Percentiles rank a stretch among this genome's conserved stretches.
phyloP scores from a whole-genome alignment of 495 filamentous ascomycete genomes.

The Podospora pseudocomata region DNA sequence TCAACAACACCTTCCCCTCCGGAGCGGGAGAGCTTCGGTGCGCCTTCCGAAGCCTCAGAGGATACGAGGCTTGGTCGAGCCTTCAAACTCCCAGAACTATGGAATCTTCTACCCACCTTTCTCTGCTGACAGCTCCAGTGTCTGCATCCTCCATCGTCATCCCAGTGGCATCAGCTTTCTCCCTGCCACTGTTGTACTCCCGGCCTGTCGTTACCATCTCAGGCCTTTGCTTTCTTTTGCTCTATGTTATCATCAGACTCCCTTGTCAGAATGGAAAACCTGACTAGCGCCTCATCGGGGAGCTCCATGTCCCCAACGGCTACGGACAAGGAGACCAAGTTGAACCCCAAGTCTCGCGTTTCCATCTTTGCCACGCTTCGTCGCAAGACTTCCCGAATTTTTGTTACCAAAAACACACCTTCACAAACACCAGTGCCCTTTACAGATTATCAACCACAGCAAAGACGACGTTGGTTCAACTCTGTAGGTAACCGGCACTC shows the following conservation, averaged over 20 bases:
- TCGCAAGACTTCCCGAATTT: constrained; percentile 5
- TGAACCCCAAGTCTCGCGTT: neutral
- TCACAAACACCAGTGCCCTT: neutral
- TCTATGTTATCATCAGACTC: constrained; percentile 4
- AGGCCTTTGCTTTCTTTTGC: neutral
- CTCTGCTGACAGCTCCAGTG: neutral
- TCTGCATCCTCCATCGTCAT: neutral
- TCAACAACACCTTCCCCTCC: neutral
- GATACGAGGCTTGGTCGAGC: neutral
- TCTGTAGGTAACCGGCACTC: neutral
- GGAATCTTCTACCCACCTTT: neutral
- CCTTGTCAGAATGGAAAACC: neutral
- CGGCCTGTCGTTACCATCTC: constrained; percentile 1
- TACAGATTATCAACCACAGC: neutral
- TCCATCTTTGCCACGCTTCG: constrained; percentile 1
- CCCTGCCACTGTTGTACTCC: neutral
- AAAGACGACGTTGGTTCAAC: constrained; percentile 1
- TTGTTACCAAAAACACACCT: neutral
- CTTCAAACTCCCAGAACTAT: neutral
- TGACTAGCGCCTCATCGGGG: neutral
- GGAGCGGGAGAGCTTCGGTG: neutral
- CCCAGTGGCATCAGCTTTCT: neutral
- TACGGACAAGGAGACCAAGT: neutral
- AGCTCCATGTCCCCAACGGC: neutral
- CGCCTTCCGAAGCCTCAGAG: neutral